Evolutionary conservation across 1,284 basidiomycete genomes (phyloP).

Genomic region (Tremellales sp.): DNA sequence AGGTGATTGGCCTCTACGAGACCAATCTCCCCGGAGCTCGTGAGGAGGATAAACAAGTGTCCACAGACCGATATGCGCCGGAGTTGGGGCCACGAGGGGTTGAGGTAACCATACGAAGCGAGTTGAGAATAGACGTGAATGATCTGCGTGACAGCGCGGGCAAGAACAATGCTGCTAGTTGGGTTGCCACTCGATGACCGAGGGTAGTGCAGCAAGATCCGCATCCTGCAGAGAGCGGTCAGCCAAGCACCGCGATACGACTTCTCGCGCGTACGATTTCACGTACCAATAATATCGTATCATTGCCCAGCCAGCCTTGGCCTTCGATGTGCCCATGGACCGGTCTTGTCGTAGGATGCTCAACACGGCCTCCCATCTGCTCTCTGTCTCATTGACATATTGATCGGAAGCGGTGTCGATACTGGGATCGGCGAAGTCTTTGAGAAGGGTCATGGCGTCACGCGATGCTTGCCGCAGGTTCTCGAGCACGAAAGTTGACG

Average conservation of each 20-base stretch:
- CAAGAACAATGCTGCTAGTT: slow-evolving; percentile 8
- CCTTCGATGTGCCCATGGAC: neutral
- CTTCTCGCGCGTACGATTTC: too few relatives aligned
- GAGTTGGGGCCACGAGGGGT: slow-evolving; percentile 21
- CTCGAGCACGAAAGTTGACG: slow-evolving; percentile 10
- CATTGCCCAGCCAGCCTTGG: slow-evolving; percentile 14
- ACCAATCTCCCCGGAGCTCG: slow-evolving; percentile 15
- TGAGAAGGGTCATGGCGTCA: neutral
- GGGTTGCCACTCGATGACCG: slow-evolving; percentile 7
- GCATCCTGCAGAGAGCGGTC: slow-evolving; percentile 11
- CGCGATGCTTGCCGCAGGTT: neutral
- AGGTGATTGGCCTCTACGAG: slow-evolving; percentile 4
- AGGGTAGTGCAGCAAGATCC: slow-evolving; percentile 18
- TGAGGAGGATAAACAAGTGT: slow-evolving; percentile 18
- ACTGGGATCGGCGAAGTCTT: slow-evolving; percentile 12
- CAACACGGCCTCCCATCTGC: slow-evolving; percentile 11
- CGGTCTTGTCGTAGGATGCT: slow-evolving; percentile 12
- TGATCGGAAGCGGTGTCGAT: slow-evolving; percentile 17
- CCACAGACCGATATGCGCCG: slow-evolving; percentile 15
- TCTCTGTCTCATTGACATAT: slow-evolving; percentile 15
- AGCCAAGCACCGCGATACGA: too few relatives aligned
- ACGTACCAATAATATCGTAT: slow-evolving; percentile 24
- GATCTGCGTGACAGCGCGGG: slow-evolving; percentile 14
- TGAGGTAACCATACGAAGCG: slow-evolving; percentile 9
- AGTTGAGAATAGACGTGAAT: slow-evolving; percentile 18